Evolutionary conservation across 805 yeast species (phyloP).

Genomic region (Yarrowia sp.): DNA sequence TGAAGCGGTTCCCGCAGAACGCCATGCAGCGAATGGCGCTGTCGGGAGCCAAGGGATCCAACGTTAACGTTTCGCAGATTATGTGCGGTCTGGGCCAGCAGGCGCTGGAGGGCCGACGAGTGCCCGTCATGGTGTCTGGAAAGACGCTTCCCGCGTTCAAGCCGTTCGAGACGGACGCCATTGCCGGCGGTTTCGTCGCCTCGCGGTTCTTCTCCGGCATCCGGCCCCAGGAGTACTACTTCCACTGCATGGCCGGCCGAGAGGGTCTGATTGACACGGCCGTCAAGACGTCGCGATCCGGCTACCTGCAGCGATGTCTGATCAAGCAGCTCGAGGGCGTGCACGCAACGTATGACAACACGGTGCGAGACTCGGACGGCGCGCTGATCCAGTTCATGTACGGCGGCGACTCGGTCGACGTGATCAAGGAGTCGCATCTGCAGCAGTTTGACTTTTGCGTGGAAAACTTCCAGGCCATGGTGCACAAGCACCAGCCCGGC

Average conservation of each 20-base stretch:
- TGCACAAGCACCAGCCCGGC: constrained; percentile 83
- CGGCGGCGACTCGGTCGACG: constrained; percentile 97
- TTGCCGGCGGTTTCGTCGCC: constrained; percentile 98
- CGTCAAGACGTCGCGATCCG: constrained; percentile 96
- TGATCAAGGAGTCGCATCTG: constrained; percentile 91
- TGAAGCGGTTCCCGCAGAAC: constrained; percentile 92
- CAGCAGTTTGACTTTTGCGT: constrained; percentile 89
- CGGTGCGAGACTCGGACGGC: constrained; percentile 95
- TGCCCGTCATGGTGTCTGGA: constrained; percentile 98
- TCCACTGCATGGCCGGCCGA: constrained; percentile 99
- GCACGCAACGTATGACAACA: constrained; percentile 87
- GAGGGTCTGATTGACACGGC: constrained; percentile 99
- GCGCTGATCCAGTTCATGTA: constrained; percentile 89
- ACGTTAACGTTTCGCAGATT: constrained; percentile 96
- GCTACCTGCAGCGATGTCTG: constrained; percentile 96
- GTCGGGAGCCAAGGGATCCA: constrained; percentile 99
- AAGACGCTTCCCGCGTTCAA: constrained; percentile 95
- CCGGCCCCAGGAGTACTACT: constrained; percentile 96
- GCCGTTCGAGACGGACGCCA: constrained; percentile 93
- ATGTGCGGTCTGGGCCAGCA: constrained; percentile 99
- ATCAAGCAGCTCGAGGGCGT: constrained; percentile 98
- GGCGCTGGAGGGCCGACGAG: constrained; percentile 98
- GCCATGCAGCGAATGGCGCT: constrained; percentile 99
- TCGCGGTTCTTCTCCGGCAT: constrained; percentile 97
- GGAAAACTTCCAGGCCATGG: constrained; percentile 83